Evolutionary conservation across 257 asterid species (phyloP).

Genomic region (Pogostemon cablin): DNA sequence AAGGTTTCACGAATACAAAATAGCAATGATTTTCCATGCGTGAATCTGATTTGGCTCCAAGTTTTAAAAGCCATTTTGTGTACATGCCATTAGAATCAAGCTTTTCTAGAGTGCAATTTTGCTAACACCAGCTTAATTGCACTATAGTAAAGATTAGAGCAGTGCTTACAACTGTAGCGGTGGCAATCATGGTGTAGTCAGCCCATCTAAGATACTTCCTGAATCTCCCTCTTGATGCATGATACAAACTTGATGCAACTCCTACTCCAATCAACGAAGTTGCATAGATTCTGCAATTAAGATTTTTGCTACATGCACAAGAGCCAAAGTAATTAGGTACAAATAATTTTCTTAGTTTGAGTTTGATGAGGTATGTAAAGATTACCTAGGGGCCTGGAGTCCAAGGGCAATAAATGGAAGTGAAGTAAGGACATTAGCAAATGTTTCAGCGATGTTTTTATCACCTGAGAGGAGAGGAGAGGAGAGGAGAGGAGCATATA

Average conservation of each 20-base stretch:
- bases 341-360: neutral
- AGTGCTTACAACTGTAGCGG: slow-evolving; percentile 77
- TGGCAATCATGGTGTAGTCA: slow-evolving; percentile 96
- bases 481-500: slow-evolving; percentile 16
- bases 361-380: slow-evolving; percentile 10
- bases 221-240: slow-evolving; percentile 75
- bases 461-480: slow-evolving; percentile 56
- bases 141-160: too few species aligned
- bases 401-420: slow-evolving; percentile 90
- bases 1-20: too few species aligned
- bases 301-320: slow-evolving; percentile 64
- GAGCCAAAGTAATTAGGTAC: slow-evolving; percentile 9
- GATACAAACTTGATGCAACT: slow-evolving; percentile 78
- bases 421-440: slow-evolving; percentile 82
- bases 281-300: slow-evolving; percentile 75
- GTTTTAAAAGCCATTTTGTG: too few species aligned
- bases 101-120: neutral
- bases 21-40: too few species aligned
- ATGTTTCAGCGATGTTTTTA: slow-evolving; percentile 59
- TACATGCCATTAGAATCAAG: too few species aligned
- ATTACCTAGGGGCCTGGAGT: slow-evolving; percentile 77
- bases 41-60: too few species aligned
- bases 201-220: slow-evolving; percentile 96
- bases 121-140: neutral
- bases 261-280: slow-evolving; percentile 94